Evolutionary conservation across 1,139 yeast species (phyloP), one percentile per base, ranked within the genome.

Genomic region (Sugiyamaella pinicola): DNA sequence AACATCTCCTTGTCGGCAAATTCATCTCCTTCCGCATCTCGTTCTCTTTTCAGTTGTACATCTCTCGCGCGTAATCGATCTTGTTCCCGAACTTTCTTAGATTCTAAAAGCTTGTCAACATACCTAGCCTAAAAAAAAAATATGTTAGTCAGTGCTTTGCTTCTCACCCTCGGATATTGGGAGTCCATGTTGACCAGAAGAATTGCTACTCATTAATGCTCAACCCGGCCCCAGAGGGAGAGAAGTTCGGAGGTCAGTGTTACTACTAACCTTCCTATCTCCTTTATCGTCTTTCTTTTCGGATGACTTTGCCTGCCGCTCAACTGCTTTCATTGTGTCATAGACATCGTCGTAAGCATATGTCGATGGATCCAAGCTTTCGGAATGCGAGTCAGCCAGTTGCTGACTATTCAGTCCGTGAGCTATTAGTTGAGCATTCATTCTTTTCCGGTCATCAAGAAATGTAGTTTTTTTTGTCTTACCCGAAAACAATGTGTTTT

Each of bases 1-100:
- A 77, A 77, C 45, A 63, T 69, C 47, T 77, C 80, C 56, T 72
- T 74, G 24, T 67, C 76, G 6, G 67, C 69, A 51, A 61, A 71
- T 48, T 68, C 67, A 35, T 75, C 76, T 1, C 76, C 69, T 49
- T 67, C 69, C 1, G 60, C 58, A 44, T 63, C 70, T 10, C 70
- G 59, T 21, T 64, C 68, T 19, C 69, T 53, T 44, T 55, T 55
- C 31, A 65, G 29, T 22, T 58, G 60, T 8, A 58, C 58, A 34
- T 65, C 69, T 39, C 64, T 63, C 1, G 77, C 70, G 7, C 69
- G 60, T 22, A 70, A 53, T 34, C 70, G 66, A 57, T 78, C 81
- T 37, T 67, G 58, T 19, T 76, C 75, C 42, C 82, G 63, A n/a
- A 60, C 55, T 29, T 64, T 63, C 52, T 73, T 73, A 8, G 80